Conservation (phyloP, 257 asterid genomes). For the Rehmannia glutinosa region DNA sequence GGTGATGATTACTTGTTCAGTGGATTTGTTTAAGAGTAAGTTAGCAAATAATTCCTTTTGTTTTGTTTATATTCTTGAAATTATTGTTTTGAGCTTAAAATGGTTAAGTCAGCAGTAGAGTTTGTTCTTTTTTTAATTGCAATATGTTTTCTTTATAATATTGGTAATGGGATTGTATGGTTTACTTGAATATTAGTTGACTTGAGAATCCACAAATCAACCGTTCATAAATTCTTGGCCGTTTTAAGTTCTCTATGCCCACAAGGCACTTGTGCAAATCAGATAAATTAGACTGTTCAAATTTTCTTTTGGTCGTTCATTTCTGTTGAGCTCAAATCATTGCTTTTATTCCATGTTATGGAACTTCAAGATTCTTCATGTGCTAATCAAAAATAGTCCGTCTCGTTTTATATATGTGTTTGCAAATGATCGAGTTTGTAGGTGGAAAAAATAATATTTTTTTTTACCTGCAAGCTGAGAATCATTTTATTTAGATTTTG, state of each 20-base stretch:
- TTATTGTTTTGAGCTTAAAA: neutral
- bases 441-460: too few relatives aligned
- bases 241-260: neutral
- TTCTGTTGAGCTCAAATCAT: neutral
- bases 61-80: neutral
- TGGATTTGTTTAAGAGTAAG: slow-evolving; percentile 29
- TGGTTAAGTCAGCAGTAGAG: neutral
- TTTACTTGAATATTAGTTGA: slow-evolving; percentile 12
- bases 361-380: slow-evolving; percentile 9
- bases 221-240: neutral
- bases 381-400: neutral
- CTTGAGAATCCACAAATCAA: slow-evolving; percentile 21
- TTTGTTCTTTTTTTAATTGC: slow-evolving; percentile 1
- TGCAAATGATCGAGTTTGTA: neutral
- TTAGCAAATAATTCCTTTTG: neutral
- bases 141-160: neutral
- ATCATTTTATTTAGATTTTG: too few relatives aligned
- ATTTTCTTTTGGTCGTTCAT: neutral
- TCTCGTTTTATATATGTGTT: too few relatives aligned
- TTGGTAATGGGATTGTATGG: slow-evolving; percentile 3
- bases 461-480: too few relatives aligned
- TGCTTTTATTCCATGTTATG: neutral
- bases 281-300: neutral
- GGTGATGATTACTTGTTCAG: slow-evolving; percentile 16
- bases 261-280: neutral